Evolutionary conservation across 352 stramenopile genomes (phyloP).

Genomic region (Phytophthora ramorum): DNA sequence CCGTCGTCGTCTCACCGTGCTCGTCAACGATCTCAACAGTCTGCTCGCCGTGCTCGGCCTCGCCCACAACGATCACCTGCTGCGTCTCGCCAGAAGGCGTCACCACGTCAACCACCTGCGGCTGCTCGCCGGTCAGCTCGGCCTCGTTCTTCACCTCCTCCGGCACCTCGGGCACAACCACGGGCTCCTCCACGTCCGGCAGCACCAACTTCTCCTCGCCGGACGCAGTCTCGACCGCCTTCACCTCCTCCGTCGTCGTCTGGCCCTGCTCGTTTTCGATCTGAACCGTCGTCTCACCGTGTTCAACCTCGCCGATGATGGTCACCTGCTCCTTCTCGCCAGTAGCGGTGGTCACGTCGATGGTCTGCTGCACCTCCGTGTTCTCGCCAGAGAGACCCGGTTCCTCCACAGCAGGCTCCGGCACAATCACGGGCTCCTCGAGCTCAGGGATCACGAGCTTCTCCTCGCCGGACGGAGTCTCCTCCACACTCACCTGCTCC

Average conservation of each 20-base stretch:
- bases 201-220: constrained; percentile 10
- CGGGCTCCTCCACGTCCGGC: constrained; percentile 3
- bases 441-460: constrained; percentile 1
- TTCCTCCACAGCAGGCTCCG: neutral
- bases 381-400: too few relatives aligned
- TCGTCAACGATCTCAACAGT: constrained; percentile 16
- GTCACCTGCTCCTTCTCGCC: constrained; percentile 16
- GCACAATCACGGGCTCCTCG: neutral
- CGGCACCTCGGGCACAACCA: constrained; percentile 14
- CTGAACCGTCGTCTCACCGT: constrained; percentile 14
- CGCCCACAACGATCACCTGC: constrained; percentile 16
- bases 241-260: constrained; percentile 10
- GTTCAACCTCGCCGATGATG: constrained; percentile 4
- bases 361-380: constrained; percentile 1
- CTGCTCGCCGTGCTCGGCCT: constrained; percentile 16
- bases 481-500: neutral
- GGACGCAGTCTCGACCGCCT: constrained; percentile 6
- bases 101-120: constrained; percentile 17
- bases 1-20: neutral
- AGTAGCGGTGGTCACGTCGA: constrained; percentile 3
- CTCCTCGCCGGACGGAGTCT: constrained; percentile 3
- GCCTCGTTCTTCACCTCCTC: constrained; percentile 38
- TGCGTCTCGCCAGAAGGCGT: constrained; percentile 2
- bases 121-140: constrained; percentile 3
- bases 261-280: constrained; percentile 11